Conservation (phyloP, 1,284 basidiomycete species). For the Rhodotorula glutinis region DNA sequence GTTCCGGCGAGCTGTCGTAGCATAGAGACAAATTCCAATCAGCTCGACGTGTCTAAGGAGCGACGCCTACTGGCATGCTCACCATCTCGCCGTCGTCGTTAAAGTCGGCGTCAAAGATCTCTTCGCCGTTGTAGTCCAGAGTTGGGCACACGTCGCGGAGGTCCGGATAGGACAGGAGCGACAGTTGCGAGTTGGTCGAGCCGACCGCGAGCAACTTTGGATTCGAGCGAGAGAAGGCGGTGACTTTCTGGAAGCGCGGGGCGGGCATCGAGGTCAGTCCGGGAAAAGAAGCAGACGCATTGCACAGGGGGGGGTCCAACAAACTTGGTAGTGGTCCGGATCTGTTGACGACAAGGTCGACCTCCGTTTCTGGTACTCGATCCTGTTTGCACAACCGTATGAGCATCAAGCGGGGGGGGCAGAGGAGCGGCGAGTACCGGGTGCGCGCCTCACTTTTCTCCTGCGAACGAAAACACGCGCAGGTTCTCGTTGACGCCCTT, state of each 20-base stretch:
- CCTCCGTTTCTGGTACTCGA: slow-evolving; percentile 57
- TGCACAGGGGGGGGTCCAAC: neutral
- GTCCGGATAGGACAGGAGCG: slow-evolving; percentile 26
- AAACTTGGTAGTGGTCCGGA: slow-evolving; percentile 76
- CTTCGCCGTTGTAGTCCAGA: slow-evolving; percentile 34
- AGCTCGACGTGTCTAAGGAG: neutral
- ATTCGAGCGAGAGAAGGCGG: slow-evolving; percentile 61
- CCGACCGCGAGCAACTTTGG: slow-evolving; percentile 25
- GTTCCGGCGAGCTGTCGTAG: slow-evolving; percentile 27
- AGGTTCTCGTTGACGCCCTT: slow-evolving; percentile 76
- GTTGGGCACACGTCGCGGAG: slow-evolving; percentile 29
- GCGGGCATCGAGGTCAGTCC: neutral
- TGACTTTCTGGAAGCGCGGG: slow-evolving; percentile 62
- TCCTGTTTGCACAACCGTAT: slow-evolving; percentile 45
- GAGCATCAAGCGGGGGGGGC: neutral
- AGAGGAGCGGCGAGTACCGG: too few relatives aligned
- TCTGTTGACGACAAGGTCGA: slow-evolving; percentile 62
- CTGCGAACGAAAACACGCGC: slow-evolving; percentile 61
- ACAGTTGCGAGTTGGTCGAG: slow-evolving; percentile 34
- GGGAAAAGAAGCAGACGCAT: too few relatives aligned
- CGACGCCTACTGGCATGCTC: too few relatives aligned
- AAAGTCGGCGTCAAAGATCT: slow-evolving; percentile 42
- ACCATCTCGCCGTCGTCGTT: slow-evolving; percentile 25
- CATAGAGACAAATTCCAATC: too few relatives aligned
- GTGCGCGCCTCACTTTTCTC: slow-evolving; percentile 54